Base-by-base conservation (phyloP, 495 filamentous ascomycete genomes). In the Cercophora samala region DNA sequence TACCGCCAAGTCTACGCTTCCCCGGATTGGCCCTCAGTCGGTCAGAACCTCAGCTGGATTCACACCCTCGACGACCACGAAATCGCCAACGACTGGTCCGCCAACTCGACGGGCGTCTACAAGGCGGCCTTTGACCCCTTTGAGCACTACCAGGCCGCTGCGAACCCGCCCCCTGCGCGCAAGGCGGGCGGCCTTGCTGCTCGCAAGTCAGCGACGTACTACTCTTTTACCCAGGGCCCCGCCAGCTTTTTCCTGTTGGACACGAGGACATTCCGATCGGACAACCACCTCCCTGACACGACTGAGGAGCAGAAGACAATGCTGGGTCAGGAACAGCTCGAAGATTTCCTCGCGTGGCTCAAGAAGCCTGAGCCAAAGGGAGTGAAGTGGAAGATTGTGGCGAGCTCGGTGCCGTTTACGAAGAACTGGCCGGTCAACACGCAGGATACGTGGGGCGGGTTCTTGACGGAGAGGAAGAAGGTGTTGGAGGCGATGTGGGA, bases 21-120 rank as follows among this genome's bases (percentile, higher is more conserved):
- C 5, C 95, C 95, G 0, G 93, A 94, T 70, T 97, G 93, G 94
- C 80, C 84, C 1, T 72, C 81, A 1, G 87, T 89, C 3, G 83
- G 83, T 4, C 78, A 86, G 32, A 85, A 91, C 65, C 84, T 99
- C 8, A 93, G 93, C 62, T 99, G 95, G 95, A 90, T 99, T 42
- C 95, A 99, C 71, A 92, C 96, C 1, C 82, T 96, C 5, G 95
- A 99, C 70, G 95, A 99, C 79, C 95, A 99, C 68, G 95, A 99
- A 71, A 96, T 99, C 60, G 85, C 84, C 8, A 99, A 97, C 73
- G 93, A 97, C 78, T 97, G 92, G 93, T 87, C 86, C 56, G 73
- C 82, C 51, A 91, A 91, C 78, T 88, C 82, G 4, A 91, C 89
- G 0, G 89, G 89, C 9, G 83, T 93, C 2, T 93, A 91, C 73